These are phyloP conservation scores for Canavalia gladiata DNA, from an alignment of 306 rosid genomes.

Conservation along the genomic window DNA sequence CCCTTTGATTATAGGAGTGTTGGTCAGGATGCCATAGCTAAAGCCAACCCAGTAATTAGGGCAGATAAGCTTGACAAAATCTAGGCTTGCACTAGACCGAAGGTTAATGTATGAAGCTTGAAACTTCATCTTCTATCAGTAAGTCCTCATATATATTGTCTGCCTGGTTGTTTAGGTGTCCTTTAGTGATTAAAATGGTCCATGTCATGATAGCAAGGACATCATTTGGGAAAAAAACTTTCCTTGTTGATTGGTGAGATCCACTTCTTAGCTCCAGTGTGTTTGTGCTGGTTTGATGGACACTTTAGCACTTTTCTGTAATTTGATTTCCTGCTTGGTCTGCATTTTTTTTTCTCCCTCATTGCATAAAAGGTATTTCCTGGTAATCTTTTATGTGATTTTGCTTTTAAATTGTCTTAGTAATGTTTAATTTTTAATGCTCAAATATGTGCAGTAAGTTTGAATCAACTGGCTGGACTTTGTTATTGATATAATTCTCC, in stretches of 20 bases:
- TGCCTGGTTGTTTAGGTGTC: slow-evolving; percentile 58
- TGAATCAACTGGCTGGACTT: background rate
- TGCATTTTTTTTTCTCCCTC: slow-evolving; percentile 50
- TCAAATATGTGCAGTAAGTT: background rate
- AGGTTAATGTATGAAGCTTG: slow-evolving; percentile 48
- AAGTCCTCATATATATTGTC: slow-evolving; percentile 52
- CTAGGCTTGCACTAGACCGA: slow-evolving; percentile 52
- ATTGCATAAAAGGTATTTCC: slow-evolving; percentile 27
- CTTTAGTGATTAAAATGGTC: slow-evolving; percentile 51
- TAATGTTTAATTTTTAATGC: slow-evolving; percentile 26
- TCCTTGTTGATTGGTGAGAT: slow-evolving; percentile 60
- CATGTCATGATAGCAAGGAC: slow-evolving; percentile 53
- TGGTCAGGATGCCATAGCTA: slow-evolving; percentile 76
- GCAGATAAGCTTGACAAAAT: slow-evolving; percentile 86
- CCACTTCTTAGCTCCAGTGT: slow-evolving; percentile 55
- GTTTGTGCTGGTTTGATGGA: slow-evolving; percentile 69
- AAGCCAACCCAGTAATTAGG: slow-evolving; percentile 82
- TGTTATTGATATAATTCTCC: background rate
- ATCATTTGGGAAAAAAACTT: slow-evolving; percentile 53
- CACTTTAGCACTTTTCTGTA: slow-evolving; percentile 55
- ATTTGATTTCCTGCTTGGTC: slow-evolving; percentile 55
- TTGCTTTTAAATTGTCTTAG: slow-evolving; percentile 17
- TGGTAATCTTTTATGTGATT: slow-evolving; percentile 1
- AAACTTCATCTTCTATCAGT: slow-evolving; percentile 52
- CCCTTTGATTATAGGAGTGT: slow-evolving; percentile 66